phyloP scores from a whole-genome alignment of 2,329 filamentous ascomycete species.

The Colletotrichum phormii region DNA sequence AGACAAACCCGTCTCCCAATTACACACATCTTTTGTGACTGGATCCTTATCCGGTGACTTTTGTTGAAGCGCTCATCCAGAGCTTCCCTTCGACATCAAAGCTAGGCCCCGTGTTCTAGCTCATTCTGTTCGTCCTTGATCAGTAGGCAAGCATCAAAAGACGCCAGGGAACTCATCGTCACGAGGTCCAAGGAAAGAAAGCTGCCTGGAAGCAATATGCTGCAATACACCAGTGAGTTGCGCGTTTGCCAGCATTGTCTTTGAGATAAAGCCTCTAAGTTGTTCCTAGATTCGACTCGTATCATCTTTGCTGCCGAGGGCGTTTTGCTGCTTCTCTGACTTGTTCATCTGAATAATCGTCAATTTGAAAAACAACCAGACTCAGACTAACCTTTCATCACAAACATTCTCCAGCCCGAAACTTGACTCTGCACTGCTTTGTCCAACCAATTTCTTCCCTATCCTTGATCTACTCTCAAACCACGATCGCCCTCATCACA shows the following conservation, averaged over 20 bases:
- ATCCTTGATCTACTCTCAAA: not conserved
- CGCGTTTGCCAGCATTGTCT: not conserved
- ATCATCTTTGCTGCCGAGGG: not conserved
- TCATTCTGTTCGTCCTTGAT: not conserved
- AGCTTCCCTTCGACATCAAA: not conserved
- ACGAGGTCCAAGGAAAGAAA: not conserved
- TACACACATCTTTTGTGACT: not conserved
- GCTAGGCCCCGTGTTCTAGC: not conserved
- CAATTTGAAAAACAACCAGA: not conserved
- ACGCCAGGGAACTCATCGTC: not conserved
- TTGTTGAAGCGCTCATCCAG: not conserved
- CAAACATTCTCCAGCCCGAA: not conserved
- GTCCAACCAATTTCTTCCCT: not conserved
- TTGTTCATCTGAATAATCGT: not conserved
- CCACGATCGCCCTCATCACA: not conserved
- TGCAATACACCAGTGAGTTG: slow-evolving; percentile 12
- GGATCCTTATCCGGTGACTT: not conserved
- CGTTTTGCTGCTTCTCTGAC: slow-evolving; percentile 14
- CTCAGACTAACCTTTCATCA: not conserved
- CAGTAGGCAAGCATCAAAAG: not conserved
- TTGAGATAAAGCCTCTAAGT: not conserved
- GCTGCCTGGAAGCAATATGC: slow-evolving; percentile 12
- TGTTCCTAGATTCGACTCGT: not conserved
- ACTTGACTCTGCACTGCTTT: not conserved
- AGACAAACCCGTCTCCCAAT: not conserved